Base-by-base conservation (phyloP, 768 basidiomycete genomes). In the Boletus sp. region DNA sequence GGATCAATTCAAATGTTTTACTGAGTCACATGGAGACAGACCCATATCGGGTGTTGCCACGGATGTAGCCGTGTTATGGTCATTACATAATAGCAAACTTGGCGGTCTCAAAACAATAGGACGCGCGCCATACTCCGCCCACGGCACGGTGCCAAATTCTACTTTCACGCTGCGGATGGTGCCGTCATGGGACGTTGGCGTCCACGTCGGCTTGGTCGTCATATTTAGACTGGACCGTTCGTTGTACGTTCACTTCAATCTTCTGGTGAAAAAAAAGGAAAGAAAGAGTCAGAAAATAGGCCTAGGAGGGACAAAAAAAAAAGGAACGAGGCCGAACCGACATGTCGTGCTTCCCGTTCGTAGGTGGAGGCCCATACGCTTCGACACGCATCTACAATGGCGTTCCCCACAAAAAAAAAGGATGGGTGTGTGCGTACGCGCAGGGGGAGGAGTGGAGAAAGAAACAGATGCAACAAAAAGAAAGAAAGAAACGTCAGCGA, bases 191-290 rank as follows among this genome's bases (percentile, higher is more conserved):
- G 53, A 40, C 23, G 47, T 23, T 25, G 19, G 11, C 10, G 11
- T 63, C 55, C 11, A 47, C 2, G 0, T 42, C 47, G 35, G 1
- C 35, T 14, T 38, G 23, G 37, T 35, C 37, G 32, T 64, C 65
- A 25, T 50, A 50, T 48, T 57, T 66, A 15, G 61, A 35, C 25
- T 54, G 59, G 21, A 66, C 51, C 7, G 46, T 64, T 13, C 23
- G 58, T 23, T 57, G 56, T 27, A 67, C 37, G 21, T 19, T 59
- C 15, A 69, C 64, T 54, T 69, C 53, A 2, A 58, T 58, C 3
- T 25, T 25, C 61, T 27, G 23, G 47, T 4, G 21, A 25, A 14
- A 46, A 17, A 44, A 23, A 25, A 25, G 4, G 4, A 25, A 25
- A 11, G 19, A 7, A 4, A 23, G 19, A 15, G 15, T 58, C 34